Base-by-base conservation (phyloP, 169 alveolate species). In the Cystoisospora suis region DNA sequence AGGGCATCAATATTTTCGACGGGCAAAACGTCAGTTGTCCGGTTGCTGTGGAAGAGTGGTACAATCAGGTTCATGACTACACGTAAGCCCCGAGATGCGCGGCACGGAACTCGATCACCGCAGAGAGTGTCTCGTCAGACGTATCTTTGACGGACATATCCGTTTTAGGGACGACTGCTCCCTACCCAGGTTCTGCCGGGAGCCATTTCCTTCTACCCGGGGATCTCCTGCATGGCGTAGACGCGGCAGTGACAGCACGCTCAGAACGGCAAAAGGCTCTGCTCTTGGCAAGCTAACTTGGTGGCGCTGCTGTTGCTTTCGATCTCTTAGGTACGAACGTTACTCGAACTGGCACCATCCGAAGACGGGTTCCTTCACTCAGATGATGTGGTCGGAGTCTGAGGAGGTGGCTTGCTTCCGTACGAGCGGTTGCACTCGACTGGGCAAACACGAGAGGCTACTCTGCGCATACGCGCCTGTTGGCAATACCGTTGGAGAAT, bases 291-390 rank as follows among this genome's bases (percentile, higher is more conserved):
- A n/a, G n/a, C n/a, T n/a, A n/a, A n/a, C n/a, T n/a, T n/a, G n/a
- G n/a, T n/a, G n/a, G n/a, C n/a, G n/a, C n/a, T n/a, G n/a, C n/a
- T n/a, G n/a, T n/a, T n/a, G n/a, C n/a, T n/a, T n/a, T n/a, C n/a
- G n/a, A n/a, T n/a, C n/a, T n/a, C n/a, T n/a, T n/a, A 72, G 83
- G 56, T 72, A 72, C 83, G 83, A 72, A 34, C 83, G 56, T 56
- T 72, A 72, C 83, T 72, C 83, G 40, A 12, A 38, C 56, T 72
- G 83, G 83, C 83, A 72, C 7, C 32, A 27, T 34, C 17, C 17
- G 32, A 40, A 36, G 34, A 72, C 83, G 20, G 83, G 83, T 5
- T 42, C 47, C 56, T 72, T 72, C 83, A 72, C 83, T n/a, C 83
- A 27, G 34, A 15, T 42, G 32, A 38, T 72, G 83, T 72, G 83